phyloP scores from a whole-genome alignment of 345 rosid genomes.

The Aurinia saxatilis region DNA sequence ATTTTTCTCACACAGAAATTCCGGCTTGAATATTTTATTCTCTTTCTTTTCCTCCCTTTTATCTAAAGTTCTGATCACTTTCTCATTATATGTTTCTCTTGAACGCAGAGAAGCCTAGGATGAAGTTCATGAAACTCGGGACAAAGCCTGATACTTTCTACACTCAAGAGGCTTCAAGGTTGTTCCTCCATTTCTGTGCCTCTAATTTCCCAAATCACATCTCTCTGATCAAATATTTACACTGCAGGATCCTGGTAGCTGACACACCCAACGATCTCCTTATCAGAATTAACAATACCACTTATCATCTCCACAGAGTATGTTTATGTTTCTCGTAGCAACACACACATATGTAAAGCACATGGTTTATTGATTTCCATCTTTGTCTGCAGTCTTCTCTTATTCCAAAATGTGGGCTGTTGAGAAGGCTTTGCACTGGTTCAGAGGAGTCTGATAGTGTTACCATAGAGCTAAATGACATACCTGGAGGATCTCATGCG shows the following conservation, averaged over 20 bases:
- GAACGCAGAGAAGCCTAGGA: slow-evolving; percentile 32
- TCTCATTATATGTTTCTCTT: slow-evolving; percentile 11
- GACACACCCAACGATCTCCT: slow-evolving; percentile 63
- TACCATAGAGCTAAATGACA: slow-evolving; percentile 69
- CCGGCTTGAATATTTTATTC: slow-evolving; percentile 7
- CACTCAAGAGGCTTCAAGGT: slow-evolving; percentile 92
- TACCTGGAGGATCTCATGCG: slow-evolving; percentile 94
- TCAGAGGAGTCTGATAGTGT: slow-evolving; percentile 37
- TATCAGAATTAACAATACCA: slow-evolving; percentile 52
- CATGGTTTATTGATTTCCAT: slow-evolving; percentile 7
- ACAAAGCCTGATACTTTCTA: slow-evolving; percentile 83
- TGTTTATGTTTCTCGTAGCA: neutral
- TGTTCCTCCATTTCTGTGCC: slow-evolving; percentile 8
- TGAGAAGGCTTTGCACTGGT: slow-evolving; percentile 53
- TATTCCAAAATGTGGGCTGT: slow-evolving; percentile 81
- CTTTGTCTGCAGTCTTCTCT: slow-evolving; percentile 69
- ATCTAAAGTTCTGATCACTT: slow-evolving; percentile 13
- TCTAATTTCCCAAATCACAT: neutral
- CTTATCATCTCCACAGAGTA: slow-evolving; percentile 83
- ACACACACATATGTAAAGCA: neutral
- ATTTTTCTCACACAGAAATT: neutral
- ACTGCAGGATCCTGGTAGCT: slow-evolving; percentile 65
- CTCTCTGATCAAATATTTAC: slow-evolving; percentile 7
- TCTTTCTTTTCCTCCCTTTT: neutral
- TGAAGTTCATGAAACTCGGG: slow-evolving; percentile 98